These are phyloP conservation scores for Metschnikowia lunata DNA, from an alignment of 805 yeast genomes.

Conservation along the genomic window DNA sequence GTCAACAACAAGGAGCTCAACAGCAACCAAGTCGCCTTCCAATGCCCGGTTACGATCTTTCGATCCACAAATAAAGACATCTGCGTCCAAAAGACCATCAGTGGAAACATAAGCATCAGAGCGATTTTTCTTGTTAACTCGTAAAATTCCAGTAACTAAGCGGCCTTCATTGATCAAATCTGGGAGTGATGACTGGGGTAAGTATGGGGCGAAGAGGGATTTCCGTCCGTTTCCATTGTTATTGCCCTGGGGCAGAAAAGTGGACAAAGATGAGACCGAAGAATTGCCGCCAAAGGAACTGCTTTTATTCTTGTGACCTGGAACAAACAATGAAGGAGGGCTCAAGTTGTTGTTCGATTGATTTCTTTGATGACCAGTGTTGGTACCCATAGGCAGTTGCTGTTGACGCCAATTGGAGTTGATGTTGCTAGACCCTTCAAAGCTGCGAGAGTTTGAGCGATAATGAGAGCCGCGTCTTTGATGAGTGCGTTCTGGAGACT, in stretches of 20 bases:
- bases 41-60: conserved; percentile 96
- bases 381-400: conserved; percentile 34
- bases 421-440: conserved; percentile 34
- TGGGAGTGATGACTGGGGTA: conserved; percentile 91
- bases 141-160: conserved; percentile 83
- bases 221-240: conserved; percentile 51
- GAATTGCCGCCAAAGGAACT: conserved; percentile 64
- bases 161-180: conserved; percentile 85
- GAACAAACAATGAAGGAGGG: conserved; percentile 50
- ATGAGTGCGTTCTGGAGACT: conserved; percentile 39
- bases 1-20: conserved; percentile 88
- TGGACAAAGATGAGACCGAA: conserved; percentile 48
- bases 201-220: conserved; percentile 90
- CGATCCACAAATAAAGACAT: conserved; percentile 95
- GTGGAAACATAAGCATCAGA: conserved; percentile 99
- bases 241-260: conserved; percentile 29
- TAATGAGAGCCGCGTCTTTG: conserved; percentile 39
- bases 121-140: conserved; percentile 94
- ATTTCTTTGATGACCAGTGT: conserved; percentile 13
- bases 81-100: conserved; percentile 93
- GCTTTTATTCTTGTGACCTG: conserved; percentile 73
- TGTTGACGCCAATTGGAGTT: conserved; percentile 66
- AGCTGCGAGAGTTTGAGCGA: conserved; percentile 36
- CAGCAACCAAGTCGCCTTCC: conserved; percentile 95
- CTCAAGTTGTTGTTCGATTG: conserved; percentile 28